Evolutionary conservation across 164 flowering plant species (phyloP).

Genomic region (Protea cynaroides): DNA sequence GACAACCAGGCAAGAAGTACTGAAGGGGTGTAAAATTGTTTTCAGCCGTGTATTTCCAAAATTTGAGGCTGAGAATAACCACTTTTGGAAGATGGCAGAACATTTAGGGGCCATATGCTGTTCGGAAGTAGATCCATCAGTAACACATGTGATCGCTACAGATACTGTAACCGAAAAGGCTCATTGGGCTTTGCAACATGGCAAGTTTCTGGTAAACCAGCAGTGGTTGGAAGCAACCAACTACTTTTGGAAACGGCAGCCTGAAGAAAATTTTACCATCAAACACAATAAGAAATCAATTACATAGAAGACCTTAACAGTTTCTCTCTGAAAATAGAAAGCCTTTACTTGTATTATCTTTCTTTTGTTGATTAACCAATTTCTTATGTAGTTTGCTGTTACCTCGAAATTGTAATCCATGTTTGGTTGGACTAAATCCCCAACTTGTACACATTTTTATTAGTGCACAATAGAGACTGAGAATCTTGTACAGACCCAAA

Average conservation of each 20-base stretch:
- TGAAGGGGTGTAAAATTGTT: slow-evolving; percentile 61
- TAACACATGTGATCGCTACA: slow-evolving; percentile 65
- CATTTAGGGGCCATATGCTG: slow-evolving; percentile 68
- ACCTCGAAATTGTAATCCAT: too few species aligned
- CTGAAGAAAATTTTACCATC: slow-evolving; percentile 36
- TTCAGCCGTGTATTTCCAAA: slow-evolving; percentile 64
- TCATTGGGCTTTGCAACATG: slow-evolving; percentile 58
- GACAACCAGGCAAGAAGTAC: slow-evolving; percentile 37
- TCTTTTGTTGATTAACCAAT: neutral
- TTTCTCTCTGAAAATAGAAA: neutral
- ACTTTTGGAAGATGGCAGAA: slow-evolving; percentile 70
- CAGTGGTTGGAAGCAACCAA: slow-evolving; percentile 75
- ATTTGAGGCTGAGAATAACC: slow-evolving; percentile 39
- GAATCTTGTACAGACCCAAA: too few species aligned
- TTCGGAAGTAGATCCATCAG: slow-evolving; percentile 48
- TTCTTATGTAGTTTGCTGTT: neutral
- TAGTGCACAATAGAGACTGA: too few species aligned
- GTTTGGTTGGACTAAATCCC: too few species aligned
- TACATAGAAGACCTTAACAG: neutral
- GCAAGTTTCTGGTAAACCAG: slow-evolving; percentile 58
- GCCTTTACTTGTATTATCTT: neutral
- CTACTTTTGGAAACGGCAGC: slow-evolving; percentile 56
- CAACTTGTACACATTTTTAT: too few species aligned
- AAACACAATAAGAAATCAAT: slow-evolving; percentile 1
- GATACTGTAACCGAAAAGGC: slow-evolving; percentile 68